Evolutionary conservation across 768 basidiomycete genomes (phyloP).

Genomic region (Lentinus tigrinus): DNA sequence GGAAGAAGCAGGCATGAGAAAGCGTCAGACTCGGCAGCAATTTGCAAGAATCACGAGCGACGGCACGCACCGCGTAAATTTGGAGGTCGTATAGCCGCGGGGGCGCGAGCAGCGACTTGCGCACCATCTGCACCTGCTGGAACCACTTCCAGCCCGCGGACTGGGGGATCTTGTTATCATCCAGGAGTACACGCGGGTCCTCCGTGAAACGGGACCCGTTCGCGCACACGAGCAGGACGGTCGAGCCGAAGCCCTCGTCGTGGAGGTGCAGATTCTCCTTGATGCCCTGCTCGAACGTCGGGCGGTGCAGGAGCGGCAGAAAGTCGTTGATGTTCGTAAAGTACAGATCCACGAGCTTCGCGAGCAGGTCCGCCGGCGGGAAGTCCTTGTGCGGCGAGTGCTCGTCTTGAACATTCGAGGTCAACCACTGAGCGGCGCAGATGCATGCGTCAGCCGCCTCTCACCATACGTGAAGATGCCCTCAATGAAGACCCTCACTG

Average conservation of each 20-base stretch:
- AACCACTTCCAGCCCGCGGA: constrained; percentile 49
- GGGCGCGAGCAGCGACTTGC: constrained; percentile 53
- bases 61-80: constrained; percentile 49
- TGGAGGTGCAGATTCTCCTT: constrained; percentile 37
- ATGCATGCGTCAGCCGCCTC: neutral
- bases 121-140: constrained; percentile 59
- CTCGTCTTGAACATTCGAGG: constrained; percentile 24
- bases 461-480: neutral
- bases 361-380: constrained; percentile 37
- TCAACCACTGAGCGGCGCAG: constrained; percentile 24
- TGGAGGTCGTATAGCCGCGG: constrained; percentile 73
- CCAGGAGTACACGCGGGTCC: constrained; percentile 45
- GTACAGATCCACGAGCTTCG: constrained; percentile 45
- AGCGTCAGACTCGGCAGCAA: neutral
- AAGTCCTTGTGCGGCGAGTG: constrained; percentile 30
- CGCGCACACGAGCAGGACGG: constrained; percentile 53
- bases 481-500: constrained; percentile 33
- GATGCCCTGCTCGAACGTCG: constrained; percentile 41
- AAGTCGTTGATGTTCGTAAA: constrained; percentile 42
- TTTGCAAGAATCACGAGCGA: neutral
- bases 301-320: constrained; percentile 49
- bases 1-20: constrained; percentile 8
- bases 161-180: constrained; percentile 26
- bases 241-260: constrained; percentile 42
- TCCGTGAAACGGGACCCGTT: constrained; percentile 50